Evolutionary conservation across 768 basidiomycete genomes (phyloP).

Genomic region (Psilocybe sp.): DNA sequence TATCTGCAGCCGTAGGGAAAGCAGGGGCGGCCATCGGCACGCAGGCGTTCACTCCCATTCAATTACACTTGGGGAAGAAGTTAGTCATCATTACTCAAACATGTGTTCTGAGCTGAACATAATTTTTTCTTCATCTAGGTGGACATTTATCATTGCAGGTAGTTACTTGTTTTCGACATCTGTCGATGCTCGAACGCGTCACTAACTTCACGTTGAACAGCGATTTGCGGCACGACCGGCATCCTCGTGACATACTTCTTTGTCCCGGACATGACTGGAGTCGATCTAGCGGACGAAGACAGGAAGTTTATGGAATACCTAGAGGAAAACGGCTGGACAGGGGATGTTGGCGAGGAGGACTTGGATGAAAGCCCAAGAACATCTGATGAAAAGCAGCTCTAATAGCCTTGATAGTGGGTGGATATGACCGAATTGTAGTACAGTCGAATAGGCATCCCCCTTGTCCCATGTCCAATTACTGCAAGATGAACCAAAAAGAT

Average conservation of each 20-base stretch:
- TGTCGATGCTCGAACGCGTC: background rate
- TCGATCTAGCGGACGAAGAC: slow-evolving; percentile 68
- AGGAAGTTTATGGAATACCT: slow-evolving; percentile 59
- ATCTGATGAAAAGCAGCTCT: too few relatives aligned
- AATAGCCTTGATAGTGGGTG: too few relatives aligned
- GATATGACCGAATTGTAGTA: too few relatives aligned
- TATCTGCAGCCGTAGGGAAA: slow-evolving; percentile 68
- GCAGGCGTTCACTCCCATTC: slow-evolving; percentile 69
- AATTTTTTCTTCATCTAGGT: slow-evolving; percentile 28
- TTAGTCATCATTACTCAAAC: slow-evolving; percentile 20
- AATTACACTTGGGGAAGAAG: slow-evolving; percentile 64
- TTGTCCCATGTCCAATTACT: too few relatives aligned
- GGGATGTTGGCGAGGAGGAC: slow-evolving; percentile 54
- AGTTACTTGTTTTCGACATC: background rate
- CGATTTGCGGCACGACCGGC: slow-evolving; percentile 63
- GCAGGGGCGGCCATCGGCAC: slow-evolving; percentile 72
- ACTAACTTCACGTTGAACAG: slow-evolving; percentile 21
- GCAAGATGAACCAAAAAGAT: too few relatives aligned
- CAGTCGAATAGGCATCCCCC: too few relatives aligned
- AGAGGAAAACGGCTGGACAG: slow-evolving; percentile 62
- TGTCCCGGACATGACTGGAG: slow-evolving; percentile 64
- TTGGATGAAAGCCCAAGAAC: too few relatives aligned
- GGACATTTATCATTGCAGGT: slow-evolving; percentile 59
- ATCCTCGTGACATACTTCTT: slow-evolving; percentile 67
- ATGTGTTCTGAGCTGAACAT: slow-evolving; percentile 1